phyloP scores from a whole-genome alignment of 192 early-diverging fungal genomes.

The Neocallimastix lanati region DNA sequence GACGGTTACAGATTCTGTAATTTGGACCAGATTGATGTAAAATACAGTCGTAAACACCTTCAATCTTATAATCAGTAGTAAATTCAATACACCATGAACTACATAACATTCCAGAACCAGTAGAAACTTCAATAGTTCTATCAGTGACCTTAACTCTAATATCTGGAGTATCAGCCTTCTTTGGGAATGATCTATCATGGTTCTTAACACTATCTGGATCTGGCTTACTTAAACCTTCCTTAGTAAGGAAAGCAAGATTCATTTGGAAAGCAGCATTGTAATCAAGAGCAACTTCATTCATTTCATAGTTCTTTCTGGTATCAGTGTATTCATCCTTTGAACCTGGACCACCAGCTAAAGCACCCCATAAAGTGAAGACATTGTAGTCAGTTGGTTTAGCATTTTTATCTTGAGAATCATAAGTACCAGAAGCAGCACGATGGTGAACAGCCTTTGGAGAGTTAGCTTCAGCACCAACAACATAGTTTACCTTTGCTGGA shows the following conservation, averaged over 20 bases:
- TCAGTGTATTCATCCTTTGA: constrained; percentile 27
- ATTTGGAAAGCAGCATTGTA: not conserved
- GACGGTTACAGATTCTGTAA: not conserved
- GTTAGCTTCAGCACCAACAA: constrained; percentile 34
- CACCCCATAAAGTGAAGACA: constrained; percentile 24
- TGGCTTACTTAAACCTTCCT: not conserved
- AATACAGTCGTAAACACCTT: not conserved
- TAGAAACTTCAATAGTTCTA: not conserved
- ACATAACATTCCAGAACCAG: not conserved
- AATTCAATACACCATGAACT: not conserved
- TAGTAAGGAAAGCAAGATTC: not conserved
- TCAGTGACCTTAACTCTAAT: not conserved
- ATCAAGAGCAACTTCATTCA: constrained; percentile 13
- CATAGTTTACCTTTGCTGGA: constrained; percentile 27
- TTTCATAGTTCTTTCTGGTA: constrained; percentile 17
- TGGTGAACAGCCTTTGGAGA: constrained; percentile 40
- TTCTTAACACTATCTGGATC: not conserved
- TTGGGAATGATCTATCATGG: not conserved
- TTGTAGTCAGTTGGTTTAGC: constrained; percentile 9
- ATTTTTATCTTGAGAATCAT: constrained; percentile 8
- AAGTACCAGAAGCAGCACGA: constrained; percentile 23
- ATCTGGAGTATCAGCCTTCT: not conserved
- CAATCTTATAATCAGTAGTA: not conserved
- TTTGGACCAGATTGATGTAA: not conserved
- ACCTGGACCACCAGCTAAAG: constrained; percentile 33